phyloP scores from a whole-genome alignment of 2,329 filamentous ascomycete species.

The Cordyceps tenuipes region DNA sequence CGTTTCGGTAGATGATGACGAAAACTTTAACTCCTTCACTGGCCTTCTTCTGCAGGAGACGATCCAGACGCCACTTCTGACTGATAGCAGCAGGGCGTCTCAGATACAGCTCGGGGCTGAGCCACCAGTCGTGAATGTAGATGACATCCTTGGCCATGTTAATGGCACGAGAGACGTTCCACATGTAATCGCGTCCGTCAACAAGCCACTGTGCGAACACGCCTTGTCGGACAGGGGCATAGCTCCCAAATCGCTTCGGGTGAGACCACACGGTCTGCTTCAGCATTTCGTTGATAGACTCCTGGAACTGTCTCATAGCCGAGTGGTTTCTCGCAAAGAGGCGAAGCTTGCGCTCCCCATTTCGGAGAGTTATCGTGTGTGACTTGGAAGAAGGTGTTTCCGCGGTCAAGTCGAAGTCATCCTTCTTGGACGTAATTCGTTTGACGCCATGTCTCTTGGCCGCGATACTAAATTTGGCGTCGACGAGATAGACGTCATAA shows the following conservation, averaged over 20 bases:
- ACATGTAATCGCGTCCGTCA: slow-evolving; percentile 97
- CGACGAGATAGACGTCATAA: slow-evolving; percentile 96
- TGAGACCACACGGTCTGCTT: slow-evolving; percentile 74
- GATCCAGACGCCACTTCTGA: slow-evolving; percentile 93
- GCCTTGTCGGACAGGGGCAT: slow-evolving; percentile 76
- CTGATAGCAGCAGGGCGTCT: slow-evolving; percentile 88
- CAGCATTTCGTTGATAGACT: slow-evolving; percentile 83
- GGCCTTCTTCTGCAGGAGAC: slow-evolving; percentile 87
- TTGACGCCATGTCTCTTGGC: slow-evolving; percentile 56
- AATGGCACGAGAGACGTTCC: slow-evolving; percentile 94
- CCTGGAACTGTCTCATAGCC: slow-evolving; percentile 83
- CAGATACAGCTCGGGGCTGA: slow-evolving; percentile 94
- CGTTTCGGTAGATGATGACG: slow-evolving; percentile 95
- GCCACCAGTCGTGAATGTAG: slow-evolving; percentile 99
- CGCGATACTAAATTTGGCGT: slow-evolving; percentile 75
- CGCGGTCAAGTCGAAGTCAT: slow-evolving; percentile 34
- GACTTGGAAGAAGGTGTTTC: slow-evolving; percentile 47
- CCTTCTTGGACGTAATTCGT: slow-evolving; percentile 49
- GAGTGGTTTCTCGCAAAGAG: slow-evolving; percentile 86
- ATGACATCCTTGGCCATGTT: slow-evolving; percentile 97
- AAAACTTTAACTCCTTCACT: slow-evolving; percentile 95
- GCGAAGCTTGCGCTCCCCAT: slow-evolving; percentile 86
- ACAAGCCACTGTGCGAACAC: slow-evolving; percentile 96
- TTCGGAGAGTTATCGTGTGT: slow-evolving; percentile 80
- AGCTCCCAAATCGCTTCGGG: slow-evolving; percentile 83